These are phyloP conservation scores for Coccomyxa subellipsoidea DNA, from an alignment of 163 green algal genomes.

Conservation along the genomic window DNA sequence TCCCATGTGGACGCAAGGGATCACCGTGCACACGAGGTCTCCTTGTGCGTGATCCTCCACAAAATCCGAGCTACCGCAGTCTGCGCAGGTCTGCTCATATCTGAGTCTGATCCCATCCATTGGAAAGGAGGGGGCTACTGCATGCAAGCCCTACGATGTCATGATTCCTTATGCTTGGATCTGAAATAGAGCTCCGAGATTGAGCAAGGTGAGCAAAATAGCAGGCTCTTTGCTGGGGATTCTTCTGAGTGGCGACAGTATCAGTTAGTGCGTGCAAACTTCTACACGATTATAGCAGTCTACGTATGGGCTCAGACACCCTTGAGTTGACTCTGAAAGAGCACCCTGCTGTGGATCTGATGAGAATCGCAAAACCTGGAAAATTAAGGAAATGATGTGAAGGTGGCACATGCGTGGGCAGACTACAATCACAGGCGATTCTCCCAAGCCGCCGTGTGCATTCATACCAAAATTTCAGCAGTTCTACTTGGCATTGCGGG, in stretches of 20 bases:
- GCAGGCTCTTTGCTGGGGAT: too few species aligned
- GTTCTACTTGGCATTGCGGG: not conserved
- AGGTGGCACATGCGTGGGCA: not conserved
- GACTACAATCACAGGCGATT: not conserved
- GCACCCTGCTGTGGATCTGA: too few species aligned
- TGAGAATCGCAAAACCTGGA: too few species aligned
- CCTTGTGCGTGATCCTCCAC: conserved; percentile 82
- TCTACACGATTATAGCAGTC: too few species aligned
- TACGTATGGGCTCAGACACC: too few species aligned
- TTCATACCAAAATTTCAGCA: not conserved
- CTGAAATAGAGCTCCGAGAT: too few species aligned
- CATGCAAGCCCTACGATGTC: not conserved
- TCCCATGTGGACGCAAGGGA: not conserved
- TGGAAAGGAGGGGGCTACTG: not conserved
- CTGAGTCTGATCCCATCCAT: conserved; percentile 26
- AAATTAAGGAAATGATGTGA: not conserved
- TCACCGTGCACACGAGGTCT: conserved; percentile 86
- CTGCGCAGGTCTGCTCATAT: conserved; percentile 68
- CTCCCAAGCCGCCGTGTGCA: not conserved
- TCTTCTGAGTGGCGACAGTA: too few species aligned
- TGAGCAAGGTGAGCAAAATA: too few species aligned
- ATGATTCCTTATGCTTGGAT: not conserved
- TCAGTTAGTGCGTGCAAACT: too few species aligned
- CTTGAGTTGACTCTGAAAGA: too few species aligned
- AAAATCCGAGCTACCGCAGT: conserved; percentile 77